Base-by-base conservation (phyloP, 2,329 filamentous ascomycete genomes). In the Paracoccidioides lutzii region DNA sequence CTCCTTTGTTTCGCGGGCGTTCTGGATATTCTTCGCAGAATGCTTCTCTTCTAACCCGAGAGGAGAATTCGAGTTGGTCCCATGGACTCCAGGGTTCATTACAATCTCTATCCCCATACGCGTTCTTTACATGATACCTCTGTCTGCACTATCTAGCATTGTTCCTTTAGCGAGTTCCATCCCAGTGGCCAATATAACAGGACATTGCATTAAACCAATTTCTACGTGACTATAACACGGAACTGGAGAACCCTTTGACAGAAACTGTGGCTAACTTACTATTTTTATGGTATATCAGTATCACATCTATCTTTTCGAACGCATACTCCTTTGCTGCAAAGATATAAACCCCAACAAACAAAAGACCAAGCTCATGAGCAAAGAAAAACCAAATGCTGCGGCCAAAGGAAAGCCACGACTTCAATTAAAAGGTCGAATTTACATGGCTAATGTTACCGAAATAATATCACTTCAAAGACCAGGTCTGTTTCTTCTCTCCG, bases 361-460 rank as follows among this genome's bases (percentile, higher is more conserved):
- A 53, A 87, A 86, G 67, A 82, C 83, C 59, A 81, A 81, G 62
- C 73, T 82, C 62, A 77, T 79, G 57, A 69, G 72, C 57, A 89
- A 87, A 69, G 87, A 89, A 55, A 91, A 88, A 67, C 84, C 76
- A 15, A 66, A 76, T 14, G 78, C 82, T 57, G 88, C 83, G 69
- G 84, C 81, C 68, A 87, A 82, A 64, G 86, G 85, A 44, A 95
- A 91, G 71, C 74, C 78, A 33, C 81, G 80, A 62, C 78, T 97
- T 59, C 90, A 96, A 71, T 79, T 98, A 35, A 98, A 98, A 72
- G 93, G 93, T 42, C 83, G 93, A 53, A 98, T 98, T 65, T 97
- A 96, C 74, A 97, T 98, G 90, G 90, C 90, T 63, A 98, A 98
- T 66, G 91, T 98, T 55, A 97, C 90, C 42, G 89, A 96, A 69